phyloP scores from a whole-genome alignment of 2,329 filamentous ascomycete genomes.

The Fusarium sp. region DNA sequence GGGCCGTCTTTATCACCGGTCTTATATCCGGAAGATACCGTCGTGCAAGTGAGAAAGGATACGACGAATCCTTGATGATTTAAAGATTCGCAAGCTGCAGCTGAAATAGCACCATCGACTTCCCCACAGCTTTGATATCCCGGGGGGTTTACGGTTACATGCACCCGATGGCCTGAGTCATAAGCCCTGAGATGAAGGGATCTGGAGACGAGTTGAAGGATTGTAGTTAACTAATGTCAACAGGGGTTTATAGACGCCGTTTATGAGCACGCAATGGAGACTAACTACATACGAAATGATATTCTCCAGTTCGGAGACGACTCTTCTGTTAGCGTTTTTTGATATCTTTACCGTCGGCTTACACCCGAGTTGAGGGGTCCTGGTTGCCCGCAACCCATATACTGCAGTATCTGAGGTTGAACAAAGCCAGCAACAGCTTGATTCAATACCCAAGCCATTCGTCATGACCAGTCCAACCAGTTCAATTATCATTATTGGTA shows the following conservation, averaged over 20 bases:
- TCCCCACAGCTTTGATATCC: neutral
- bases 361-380: neutral
- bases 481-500: neutral
- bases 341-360: neutral
- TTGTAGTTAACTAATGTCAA: neutral
- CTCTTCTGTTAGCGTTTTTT: neutral
- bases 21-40: neutral
- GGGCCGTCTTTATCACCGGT: neutral
- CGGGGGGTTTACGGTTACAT: neutral
- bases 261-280: neutral
- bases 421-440: neutral
- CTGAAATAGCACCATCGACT: neutral
- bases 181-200: neutral
- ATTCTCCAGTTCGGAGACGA: neutral
- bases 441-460: neutral
- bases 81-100: constrained; percentile 1
- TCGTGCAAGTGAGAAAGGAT: neutral
- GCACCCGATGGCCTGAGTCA: neutral
- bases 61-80: neutral
- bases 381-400: neutral
- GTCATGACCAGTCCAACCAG: neutral
- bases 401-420: neutral
- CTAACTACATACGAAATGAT: neutral
- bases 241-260: neutral
- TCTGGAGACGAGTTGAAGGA: neutral